Base-by-base conservation (phyloP, 2,329 filamentous ascomycete species). In the Magnaporthales sp. region DNA sequence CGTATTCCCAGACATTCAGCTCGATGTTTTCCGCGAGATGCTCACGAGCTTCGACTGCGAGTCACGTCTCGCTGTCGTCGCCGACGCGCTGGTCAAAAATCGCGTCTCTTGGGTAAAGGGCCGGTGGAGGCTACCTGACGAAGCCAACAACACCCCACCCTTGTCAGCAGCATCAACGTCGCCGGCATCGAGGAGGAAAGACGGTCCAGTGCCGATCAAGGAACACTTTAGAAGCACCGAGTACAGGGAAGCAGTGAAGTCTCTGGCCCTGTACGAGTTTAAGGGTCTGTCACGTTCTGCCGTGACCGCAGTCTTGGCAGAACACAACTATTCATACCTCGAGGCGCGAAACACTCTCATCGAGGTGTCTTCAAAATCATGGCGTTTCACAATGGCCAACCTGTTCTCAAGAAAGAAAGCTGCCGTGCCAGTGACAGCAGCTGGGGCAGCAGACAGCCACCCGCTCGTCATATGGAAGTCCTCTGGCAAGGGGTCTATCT, bases 21-120 rank as follows among this genome's bases (percentile, higher is more conserved):
- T 91, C 68, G 90, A 93, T 71, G 91, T 93, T 22, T 92, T 95
- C 74, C 86, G 91, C 61, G 91, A 94, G 79, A 91, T 95, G 85
- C 85, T 95, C 63, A 79, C 83, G 54, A 90, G 82, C 72, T 90
- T 93, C 74, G 89, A 89, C 72, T 87, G 89, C 71, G 90, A 93
- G 76, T 94, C 91, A 69, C 82, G 91, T 70, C 78, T 94, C 27
- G 89, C 91, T 60, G 83, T 95, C 63, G 89, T 93, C 30, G 91
- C 91, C 13, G 91, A 95, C 74, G 85, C 88, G 64, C 80, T 95
- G 67, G 81, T 95, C 67, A 92, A 91, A 78, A 88, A 89, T 72
- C 86, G 87, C 46, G 83, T 85, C 66, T 84, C 85, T 64, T 91
- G 88, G 82, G 88, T 91, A 69, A 89, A 89, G 73, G 90, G 90